Conservation (phyloP, 2,329 filamentous ascomycete genomes). For the Trichophyton rubrum region DNA sequence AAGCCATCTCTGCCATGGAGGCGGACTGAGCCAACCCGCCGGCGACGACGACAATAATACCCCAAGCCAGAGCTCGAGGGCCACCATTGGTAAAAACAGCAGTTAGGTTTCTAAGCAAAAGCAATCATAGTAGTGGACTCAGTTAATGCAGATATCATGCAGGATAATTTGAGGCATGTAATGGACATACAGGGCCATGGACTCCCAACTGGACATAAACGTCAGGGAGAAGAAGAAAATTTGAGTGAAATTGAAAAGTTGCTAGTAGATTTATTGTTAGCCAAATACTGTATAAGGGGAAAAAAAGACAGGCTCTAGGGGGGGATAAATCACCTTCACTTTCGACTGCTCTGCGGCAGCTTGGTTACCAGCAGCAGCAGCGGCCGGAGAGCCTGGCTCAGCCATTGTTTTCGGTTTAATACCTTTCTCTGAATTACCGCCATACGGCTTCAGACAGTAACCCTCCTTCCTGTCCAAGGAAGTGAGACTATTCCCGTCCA, state of each 20-base stretch:
- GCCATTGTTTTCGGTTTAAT: conserved; percentile 1
- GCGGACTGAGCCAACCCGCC: conserved; percentile 23
- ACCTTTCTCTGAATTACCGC: not conserved
- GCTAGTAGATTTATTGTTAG: conserved; percentile 11
- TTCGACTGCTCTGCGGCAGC: conserved; percentile 7
- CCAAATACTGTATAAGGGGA: not conserved
- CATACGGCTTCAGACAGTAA: not conserved
- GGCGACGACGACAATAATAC: conserved; percentile 20
- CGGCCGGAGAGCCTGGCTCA: not conserved
- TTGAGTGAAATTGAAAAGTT: conserved; percentile 19
- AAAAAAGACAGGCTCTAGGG: not conserved
- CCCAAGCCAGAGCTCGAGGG: conserved; percentile 22
- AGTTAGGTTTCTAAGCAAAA: conserved; percentile 14
- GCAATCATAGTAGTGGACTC: not conserved
- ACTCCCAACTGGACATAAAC: conserved; percentile 20
- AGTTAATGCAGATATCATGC: conserved; percentile 2
- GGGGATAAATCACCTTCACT: conserved; percentile 9
- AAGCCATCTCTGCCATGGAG: conserved; percentile 31
- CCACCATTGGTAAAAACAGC: conserved; percentile 30
- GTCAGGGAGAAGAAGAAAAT: conserved; percentile 20
- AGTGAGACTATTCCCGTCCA: not conserved
- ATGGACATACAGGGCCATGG: conserved; percentile 15
- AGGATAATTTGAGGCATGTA: not conserved
- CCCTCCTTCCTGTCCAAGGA: not conserved
- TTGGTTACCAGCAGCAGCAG: not conserved